These are phyloP conservation scores for Calonectria pteridis DNA, from an alignment of 2,329 filamentous ascomycete genomes.

Conservation along the genomic window DNA sequence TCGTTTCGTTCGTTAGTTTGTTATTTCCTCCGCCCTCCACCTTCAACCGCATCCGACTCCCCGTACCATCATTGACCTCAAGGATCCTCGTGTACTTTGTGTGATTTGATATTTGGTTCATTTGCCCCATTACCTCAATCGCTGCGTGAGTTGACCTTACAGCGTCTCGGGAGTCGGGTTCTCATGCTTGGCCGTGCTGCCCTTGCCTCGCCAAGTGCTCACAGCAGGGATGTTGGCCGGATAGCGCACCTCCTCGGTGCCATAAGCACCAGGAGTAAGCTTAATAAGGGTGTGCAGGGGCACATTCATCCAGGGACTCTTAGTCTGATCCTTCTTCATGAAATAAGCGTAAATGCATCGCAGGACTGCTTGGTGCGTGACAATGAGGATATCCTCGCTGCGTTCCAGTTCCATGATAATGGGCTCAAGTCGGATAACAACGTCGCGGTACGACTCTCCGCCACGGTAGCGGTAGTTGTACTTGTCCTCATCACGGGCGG, in stretches of 20 bases:
- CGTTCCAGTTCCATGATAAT: conserved; percentile 99
- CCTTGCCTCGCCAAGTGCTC: conserved; percentile 95
- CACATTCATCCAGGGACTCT: conserved; percentile 98
- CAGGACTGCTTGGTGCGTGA: conserved; percentile 96
- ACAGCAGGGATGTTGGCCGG: conserved; percentile 95
- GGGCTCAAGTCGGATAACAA: conserved; percentile 96
- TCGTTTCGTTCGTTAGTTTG: conserved; percentile 24
- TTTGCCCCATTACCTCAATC: not conserved
- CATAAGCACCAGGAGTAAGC: conserved; percentile 93
- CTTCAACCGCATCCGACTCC: not conserved
- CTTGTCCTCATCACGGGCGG: conserved; percentile 96
- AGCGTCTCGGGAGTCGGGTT: conserved; percentile 61
- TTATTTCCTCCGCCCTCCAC: not conserved
- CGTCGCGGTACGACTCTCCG: conserved; percentile 94
- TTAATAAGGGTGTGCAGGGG: conserved; percentile 97
- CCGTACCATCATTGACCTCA: not conserved
- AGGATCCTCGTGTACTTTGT: not conserved
- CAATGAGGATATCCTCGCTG: conserved; percentile 96
- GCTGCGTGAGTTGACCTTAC: conserved; percentile 31
- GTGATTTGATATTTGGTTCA: not conserved
- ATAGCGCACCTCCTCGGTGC: conserved; percentile 88
- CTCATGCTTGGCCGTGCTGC: conserved; percentile 90
- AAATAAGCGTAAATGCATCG: conserved; percentile 99
- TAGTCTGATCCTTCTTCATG: conserved; percentile 94
- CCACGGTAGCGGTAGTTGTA: conserved; percentile 99